Conservation (phyloP, 345 rosid species). For the Psidium friedrichsthalianum region DNA sequence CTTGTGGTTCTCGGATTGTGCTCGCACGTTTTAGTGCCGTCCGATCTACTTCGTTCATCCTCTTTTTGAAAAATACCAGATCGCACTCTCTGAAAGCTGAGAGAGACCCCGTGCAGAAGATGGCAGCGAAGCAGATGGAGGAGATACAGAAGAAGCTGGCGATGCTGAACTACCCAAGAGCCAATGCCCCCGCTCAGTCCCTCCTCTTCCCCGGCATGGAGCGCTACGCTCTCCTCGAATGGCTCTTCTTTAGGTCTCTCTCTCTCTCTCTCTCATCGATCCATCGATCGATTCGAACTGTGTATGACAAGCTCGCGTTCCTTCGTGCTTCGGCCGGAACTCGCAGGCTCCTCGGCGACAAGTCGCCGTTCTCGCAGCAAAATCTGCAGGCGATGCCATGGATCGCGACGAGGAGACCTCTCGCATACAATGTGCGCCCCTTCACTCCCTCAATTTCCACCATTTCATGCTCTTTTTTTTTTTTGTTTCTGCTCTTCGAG, state of each 20-base stretch:
- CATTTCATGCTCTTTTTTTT: not conserved
- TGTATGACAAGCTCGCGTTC: not conserved
- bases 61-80: no score
- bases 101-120: no score
- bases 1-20: no score
- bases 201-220: slow-evolving; percentile 99
- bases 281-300: not conserved
- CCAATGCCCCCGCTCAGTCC: slow-evolving; percentile 92
- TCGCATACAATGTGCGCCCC: slow-evolving; percentile 62
- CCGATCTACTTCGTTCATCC: no score
- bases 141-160: slow-evolving; percentile 73
- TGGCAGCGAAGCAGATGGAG: slow-evolving; percentile 97
- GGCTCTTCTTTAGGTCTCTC: slow-evolving; percentile 75
- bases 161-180: slow-evolving; percentile 58
- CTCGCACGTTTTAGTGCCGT: no score
- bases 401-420: slow-evolving; percentile 94
- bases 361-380: slow-evolving; percentile 90
- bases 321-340: not conserved
- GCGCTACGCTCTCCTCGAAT: slow-evolving; percentile 92
- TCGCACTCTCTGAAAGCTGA: no score
- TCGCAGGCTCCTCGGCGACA: slow-evolving; percentile 76
- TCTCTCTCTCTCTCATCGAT: not conserved
- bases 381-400: slow-evolving; percentile 74
- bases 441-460: not conserved
- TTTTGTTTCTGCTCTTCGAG: not conserved